Percentiles rank a stretch among this genome's conserved stretches.
Evolutionary conservation across 768 basidiomycete genomes (phyloP).

Genomic region (Lentinula detonsa): DNA sequence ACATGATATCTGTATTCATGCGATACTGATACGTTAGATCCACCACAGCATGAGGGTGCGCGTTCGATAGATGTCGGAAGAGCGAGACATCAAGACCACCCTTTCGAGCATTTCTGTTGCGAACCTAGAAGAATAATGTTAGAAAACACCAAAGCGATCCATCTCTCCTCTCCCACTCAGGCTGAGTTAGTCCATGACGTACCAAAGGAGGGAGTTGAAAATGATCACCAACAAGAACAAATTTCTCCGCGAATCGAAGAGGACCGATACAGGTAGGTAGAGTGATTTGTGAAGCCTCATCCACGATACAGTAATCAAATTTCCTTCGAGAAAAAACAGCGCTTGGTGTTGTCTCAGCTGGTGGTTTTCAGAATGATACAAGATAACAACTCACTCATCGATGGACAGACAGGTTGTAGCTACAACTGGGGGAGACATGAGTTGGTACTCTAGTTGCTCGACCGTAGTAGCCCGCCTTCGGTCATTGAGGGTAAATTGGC

Average conservation of each 20-base stretch:
- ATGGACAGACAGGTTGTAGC: conserved; percentile 94
- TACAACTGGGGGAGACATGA: conserved; percentile 88
- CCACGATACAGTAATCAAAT: conserved; percentile 97
- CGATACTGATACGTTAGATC: conserved; percentile 89
- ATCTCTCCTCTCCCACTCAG: no score
- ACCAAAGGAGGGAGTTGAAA: conserved; percentile 95
- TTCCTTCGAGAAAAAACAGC: conserved; percentile 77
- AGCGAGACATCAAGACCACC: conserved; percentile 87
- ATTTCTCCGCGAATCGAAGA: conserved; percentile 81
- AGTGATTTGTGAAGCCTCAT: conserved; percentile 97
- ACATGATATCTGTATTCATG: conserved; percentile 97
- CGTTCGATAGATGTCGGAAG: conserved; percentile 83
- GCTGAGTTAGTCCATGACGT: conserved; percentile 11
- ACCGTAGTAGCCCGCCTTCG: conserved; percentile 55
- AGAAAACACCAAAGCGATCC: neutral
- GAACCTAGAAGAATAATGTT: conserved; percentile 46
- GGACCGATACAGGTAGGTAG: conserved; percentile 94
- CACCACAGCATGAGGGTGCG: conserved; percentile 80
- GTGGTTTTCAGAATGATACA: conserved; percentile 21
- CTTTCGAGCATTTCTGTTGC: conserved; percentile 69
- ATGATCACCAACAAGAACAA: conserved; percentile 95
- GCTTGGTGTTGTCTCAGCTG: conserved; percentile 31
- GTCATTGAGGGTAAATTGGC: conserved; percentile 61
- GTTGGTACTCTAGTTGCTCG: conserved; percentile 76
- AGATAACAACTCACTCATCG: conserved; percentile 67